Conservation (phyloP, 306 rosid genomes). For the Cicer yamashitae region DNA sequence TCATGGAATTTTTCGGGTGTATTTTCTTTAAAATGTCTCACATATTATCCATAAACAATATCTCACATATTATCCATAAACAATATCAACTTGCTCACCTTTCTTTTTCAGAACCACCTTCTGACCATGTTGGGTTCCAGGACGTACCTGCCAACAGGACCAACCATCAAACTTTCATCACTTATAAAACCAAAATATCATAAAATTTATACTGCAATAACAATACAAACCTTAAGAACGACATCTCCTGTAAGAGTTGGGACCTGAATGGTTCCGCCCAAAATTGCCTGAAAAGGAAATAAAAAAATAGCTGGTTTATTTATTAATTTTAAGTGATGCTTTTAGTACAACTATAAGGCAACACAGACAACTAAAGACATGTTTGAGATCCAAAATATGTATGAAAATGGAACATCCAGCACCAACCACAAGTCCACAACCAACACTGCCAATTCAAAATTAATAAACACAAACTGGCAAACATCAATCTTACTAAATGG, state of each 20-base stretch:
- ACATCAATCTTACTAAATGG: background rate
- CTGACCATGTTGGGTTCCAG: conserved; percentile 88
- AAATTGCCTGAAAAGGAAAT: conserved; percentile 64
- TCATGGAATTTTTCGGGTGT: conserved; percentile 15
- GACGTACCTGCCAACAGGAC: conserved; percentile 66
- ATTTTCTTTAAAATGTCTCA: background rate
- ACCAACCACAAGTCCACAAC: background rate
- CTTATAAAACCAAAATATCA: conserved; percentile 23
- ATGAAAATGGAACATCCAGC: conserved; percentile 10
- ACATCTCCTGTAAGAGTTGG: conserved; percentile 90
- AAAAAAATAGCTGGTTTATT: background rate
- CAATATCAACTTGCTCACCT: conserved; percentile 59
- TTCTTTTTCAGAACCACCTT: conserved; percentile 94
- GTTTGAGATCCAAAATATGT: conserved; percentile 13
- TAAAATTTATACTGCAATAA: conserved; percentile 14
- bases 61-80: conserved; percentile 16
- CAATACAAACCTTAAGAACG: conserved; percentile 77
- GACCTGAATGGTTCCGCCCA: conserved; percentile 91
- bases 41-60: conserved; percentile 17
- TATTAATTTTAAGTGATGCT: background rate
- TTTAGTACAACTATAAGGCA: conserved; percentile 6
- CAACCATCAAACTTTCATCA: conserved; percentile 22
- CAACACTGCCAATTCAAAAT: background rate
- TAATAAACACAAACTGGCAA: background rate
- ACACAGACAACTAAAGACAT: conserved; percentile 5